Evolutionary conservation across 345 rosid genomes (phyloP), one percentile per base, ranked within the genome.

Genomic region (Populus davidiana): DNA sequence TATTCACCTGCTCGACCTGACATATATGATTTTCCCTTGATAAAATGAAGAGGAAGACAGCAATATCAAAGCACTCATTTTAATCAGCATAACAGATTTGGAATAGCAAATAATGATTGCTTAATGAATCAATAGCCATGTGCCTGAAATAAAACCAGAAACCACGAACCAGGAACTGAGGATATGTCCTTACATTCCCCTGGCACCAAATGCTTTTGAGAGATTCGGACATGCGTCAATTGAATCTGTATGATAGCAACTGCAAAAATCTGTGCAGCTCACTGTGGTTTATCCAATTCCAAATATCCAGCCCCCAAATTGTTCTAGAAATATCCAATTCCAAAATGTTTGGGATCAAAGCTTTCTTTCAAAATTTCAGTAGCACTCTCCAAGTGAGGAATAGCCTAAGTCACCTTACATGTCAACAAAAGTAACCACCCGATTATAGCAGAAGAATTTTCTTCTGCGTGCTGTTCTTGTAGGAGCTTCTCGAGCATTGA

Each of bases 201-300:
- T 88, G 73, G 86, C 87, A 67, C 88, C 75, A 65, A 92, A 90
- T 79, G 99, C 97, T 79, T 91, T 96, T 17, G 99, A 89, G 56
- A 94, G 95, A 85, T 96, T 96, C 84, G 91, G 97, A 25, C 97
- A 96, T 66, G 98, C 87, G 21, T 94, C 97, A n/a, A 96, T 89
- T 9, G 97, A 86, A 86, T 96, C 98, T 0, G 85, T 89, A 85
- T 94, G 97, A 72, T 91, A 86, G 97, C 97, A 81, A 94, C 89
- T 0, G 98, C 93, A 91, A 96, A 96, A 91, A 91, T 89, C 79
- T 90, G 97, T 68, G 94, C 98, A 18, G 99, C 99, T 25, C 95
- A 94, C 59, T 96, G 94, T 27, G 97, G 98, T 81, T 95, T 91
- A 47, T 86, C 97, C 2, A 96, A 82, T 75, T 96, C 99, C 84